phyloP scores from a whole-genome alignment of 2,329 filamentous ascomycete species.

The Pseudogymnoascus pannorum region DNA sequence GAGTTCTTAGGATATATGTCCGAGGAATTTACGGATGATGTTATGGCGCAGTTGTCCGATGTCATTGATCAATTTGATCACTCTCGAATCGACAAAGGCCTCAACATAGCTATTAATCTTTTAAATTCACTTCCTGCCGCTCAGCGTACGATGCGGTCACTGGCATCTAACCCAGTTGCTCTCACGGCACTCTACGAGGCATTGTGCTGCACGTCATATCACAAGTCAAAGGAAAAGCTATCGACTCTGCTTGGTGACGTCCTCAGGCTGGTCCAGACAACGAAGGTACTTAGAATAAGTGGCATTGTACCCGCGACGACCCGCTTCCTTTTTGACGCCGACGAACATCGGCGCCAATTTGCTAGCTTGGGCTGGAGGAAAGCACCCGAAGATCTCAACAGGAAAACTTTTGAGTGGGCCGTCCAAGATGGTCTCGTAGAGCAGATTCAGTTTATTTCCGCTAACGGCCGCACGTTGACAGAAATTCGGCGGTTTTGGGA shows the following conservation, averaged over 20 bases:
- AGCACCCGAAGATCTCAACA: constrained; percentile 55
- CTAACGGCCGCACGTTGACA: constrained; percentile 27
- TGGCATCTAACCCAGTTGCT: constrained; percentile 45
- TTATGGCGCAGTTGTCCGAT: constrained; percentile 44
- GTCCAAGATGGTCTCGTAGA: constrained; percentile 65
- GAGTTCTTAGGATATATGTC: constrained; percentile 54
- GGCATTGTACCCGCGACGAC: constrained; percentile 75
- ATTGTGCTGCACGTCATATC: constrained; percentile 73
- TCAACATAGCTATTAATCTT: constrained; percentile 48
- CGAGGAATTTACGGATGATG: constrained; percentile 43
- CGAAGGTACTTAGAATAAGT: constrained; percentile 68
- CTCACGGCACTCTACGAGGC: constrained; percentile 82
- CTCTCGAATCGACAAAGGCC: constrained; percentile 50
- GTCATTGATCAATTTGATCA: constrained; percentile 55
- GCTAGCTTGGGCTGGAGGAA: constrained; percentile 60
- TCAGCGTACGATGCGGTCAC: constrained; percentile 22
- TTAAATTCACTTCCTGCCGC: constrained; percentile 35
- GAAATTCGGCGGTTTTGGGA: constrained; percentile 71
- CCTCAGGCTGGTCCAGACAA: constrained; percentile 72
- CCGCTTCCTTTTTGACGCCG: constrained; percentile 72
- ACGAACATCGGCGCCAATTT: constrained; percentile 58
- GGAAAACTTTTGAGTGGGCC: constrained; percentile 79
- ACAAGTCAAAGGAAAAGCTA: constrained; percentile 39
- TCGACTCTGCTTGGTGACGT: constrained; percentile 62
- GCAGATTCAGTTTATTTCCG: constrained; percentile 55